phyloP scores from a whole-genome alignment of 139 green algal genomes.

The Choricystis sp. region DNA sequence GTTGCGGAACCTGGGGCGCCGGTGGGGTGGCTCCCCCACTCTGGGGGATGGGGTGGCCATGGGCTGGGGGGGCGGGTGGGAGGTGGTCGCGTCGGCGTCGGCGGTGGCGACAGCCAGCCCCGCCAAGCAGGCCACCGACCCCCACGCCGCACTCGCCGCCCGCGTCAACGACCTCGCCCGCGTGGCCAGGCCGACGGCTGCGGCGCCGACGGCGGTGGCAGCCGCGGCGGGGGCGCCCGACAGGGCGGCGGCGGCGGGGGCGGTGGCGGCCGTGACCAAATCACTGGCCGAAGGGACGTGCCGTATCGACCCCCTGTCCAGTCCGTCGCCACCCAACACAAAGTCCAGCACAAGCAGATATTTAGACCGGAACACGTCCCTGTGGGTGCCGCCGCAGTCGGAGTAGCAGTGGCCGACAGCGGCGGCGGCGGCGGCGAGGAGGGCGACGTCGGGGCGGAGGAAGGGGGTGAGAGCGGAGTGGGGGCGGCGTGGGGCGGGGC shows the following conservation, averaged over 20 bases:
- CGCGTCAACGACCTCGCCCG: neutral
- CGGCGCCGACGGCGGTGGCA: neutral
- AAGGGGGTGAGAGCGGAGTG: conserved; percentile 4
- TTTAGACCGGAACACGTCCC: conserved; percentile 79
- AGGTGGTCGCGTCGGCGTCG: neutral
- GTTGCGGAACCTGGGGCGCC: neutral
- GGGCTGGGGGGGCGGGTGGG: no score
- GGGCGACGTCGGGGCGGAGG: conserved; percentile 52
- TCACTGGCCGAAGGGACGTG: conserved; percentile 47
- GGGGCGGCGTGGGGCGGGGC: neutral
- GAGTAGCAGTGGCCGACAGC: conserved; percentile 84
- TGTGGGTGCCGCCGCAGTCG: conserved; percentile 28
- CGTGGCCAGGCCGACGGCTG: neutral
- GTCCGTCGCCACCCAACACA: conserved; percentile 64
- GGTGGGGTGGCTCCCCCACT: no score
- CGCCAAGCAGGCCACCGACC: neutral
- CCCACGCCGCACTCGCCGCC: no score
- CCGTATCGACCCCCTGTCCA: conserved; percentile 32
- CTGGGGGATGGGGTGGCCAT: no score
- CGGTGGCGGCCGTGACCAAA: conserved; percentile 13
- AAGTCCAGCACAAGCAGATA: conserved; percentile 90
- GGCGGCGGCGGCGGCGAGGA: conserved; percentile 55
- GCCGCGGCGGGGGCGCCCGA: no score
- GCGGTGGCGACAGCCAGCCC: no score
- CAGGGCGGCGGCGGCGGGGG: neutral